phyloP scores from a whole-genome alignment of 208 protist species.

The Lotmaria passim region DNA sequence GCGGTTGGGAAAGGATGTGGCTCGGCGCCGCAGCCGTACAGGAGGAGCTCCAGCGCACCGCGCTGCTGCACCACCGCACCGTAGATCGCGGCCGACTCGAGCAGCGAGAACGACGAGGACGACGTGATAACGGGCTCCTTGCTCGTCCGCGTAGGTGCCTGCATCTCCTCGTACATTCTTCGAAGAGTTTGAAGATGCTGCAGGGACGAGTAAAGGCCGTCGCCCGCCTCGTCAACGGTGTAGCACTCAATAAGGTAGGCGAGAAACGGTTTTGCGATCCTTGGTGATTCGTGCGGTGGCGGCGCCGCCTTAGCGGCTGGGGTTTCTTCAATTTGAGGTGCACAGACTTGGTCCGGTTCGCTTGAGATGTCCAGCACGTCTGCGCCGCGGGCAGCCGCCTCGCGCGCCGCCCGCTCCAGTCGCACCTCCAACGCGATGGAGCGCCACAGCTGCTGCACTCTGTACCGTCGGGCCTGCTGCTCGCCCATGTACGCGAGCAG shows the following conservation, averaged over 20 bases:
- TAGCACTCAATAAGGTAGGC: constrained; percentile 49
- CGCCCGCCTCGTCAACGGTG: constrained; percentile 64
- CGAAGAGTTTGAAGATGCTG: constrained; percentile 20
- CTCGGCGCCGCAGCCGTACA: constrained; percentile 41
- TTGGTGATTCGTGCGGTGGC: constrained; percentile 17
- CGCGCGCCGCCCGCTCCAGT: constrained; percentile 46
- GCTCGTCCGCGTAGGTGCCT: not conserved
- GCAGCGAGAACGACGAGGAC: constrained; percentile 17
- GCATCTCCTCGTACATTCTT: constrained; percentile 18
- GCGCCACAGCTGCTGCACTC: constrained; percentile 33
- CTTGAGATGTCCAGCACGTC: not conserved
- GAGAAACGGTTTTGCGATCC: no score
- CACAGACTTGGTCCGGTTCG: not conserved
- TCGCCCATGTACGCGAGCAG: constrained; percentile 27
- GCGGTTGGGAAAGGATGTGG: constrained; percentile 13
- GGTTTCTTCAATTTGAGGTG: not conserved
- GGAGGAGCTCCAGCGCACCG: constrained; percentile 62
- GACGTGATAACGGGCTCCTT: not conserved
- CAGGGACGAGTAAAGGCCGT: constrained; percentile 49
- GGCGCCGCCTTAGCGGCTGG: not conserved
- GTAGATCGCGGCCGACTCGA: constrained; percentile 43
- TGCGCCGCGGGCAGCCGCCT: not conserved
- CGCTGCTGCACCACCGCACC: constrained; percentile 60
- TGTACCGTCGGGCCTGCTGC: constrained; percentile 27
- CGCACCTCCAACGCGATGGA: constrained; percentile 57